These are phyloP conservation scores for Aspergillus calidoustus DNA, from an alignment of 2,329 filamentous ascomycete genomes.

Conservation along the genomic window DNA sequence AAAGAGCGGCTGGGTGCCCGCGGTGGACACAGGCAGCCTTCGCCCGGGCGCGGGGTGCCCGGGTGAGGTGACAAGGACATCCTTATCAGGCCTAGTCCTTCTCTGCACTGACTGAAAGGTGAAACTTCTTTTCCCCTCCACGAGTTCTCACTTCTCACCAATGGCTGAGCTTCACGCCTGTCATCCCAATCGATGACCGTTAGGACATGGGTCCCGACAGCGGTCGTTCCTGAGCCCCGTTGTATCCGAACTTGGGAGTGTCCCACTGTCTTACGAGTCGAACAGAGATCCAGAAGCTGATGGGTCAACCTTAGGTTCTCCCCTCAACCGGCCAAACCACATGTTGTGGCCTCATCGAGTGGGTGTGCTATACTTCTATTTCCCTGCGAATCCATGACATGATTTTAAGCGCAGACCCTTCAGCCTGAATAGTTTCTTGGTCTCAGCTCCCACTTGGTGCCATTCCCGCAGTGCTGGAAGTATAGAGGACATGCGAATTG, in stretches of 20 bases:
- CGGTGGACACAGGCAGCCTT: not conserved
- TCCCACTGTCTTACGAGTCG: too few species aligned
- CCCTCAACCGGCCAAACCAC: not conserved
- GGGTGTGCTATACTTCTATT: not conserved
- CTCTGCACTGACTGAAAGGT: not conserved
- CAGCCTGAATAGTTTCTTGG: not conserved
- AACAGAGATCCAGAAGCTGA: not conserved
- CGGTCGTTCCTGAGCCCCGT: too few species aligned
- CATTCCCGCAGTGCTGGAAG: not conserved
- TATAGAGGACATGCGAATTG: not conserved
- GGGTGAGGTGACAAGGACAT: not conserved
- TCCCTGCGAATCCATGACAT: not conserved
- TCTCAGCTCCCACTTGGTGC: not conserved
- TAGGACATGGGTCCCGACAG: not conserved
- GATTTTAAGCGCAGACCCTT: not conserved
- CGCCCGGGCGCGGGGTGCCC: too few species aligned
- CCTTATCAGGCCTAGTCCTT: conserved; percentile 10
- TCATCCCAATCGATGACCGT: not conserved
- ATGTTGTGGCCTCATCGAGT: not conserved
- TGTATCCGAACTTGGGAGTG: too few species aligned
- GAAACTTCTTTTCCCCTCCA: not conserved
- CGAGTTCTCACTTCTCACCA: too few species aligned
- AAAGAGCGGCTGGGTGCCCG: too few species aligned
- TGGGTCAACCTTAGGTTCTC: not conserved
- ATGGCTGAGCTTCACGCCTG: not conserved